Base-by-base conservation (phyloP, 2,329 filamentous ascomycete species). In the Talaromyces sp. region DNA sequence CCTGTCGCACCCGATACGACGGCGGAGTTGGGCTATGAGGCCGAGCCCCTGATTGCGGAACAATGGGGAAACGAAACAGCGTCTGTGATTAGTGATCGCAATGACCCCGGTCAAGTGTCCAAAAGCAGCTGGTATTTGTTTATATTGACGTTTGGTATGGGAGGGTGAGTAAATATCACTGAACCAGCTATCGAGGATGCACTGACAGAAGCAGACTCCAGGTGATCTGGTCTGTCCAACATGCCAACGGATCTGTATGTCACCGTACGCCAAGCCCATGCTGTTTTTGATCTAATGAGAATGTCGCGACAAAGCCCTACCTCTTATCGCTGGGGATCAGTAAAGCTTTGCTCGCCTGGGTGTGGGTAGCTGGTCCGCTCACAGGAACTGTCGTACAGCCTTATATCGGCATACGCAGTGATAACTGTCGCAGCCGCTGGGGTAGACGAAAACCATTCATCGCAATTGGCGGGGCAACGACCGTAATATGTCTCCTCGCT, bases 221-320 rank as follows among this genome's bases (percentile, higher is more conserved):
- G 79, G 90, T 97, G 70, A 93, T 93, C 33, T 98, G 94, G 94
- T 93, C 93, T 2, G 93, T 97, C 48, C 94, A 98, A 77, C 83
- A 97, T 47, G 96, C 93, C 63, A 94, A 96, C 80, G 93, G 93
- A 71, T 96, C 94, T 62, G 84, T 85, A 76, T 73, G 83, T 78
- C 24, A 24, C 52, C 24, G 16, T n/a, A 16, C 24, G 22, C 37
- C 31, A 3, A 11, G 11, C 50, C 33, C 5, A 37, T n/a, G 45
- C 54, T 39, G 19, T 54, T 24, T 5, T 11, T n/a, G n/a, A 54
- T 24, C 63, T 62, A 60, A 54, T 41, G 19, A n/a, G 22, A 58
- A 54, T 63, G n/a, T 31, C 33, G 2, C 31, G 35, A n/a, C 31
- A 41, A 41, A 62, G 77, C 91, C 91, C 3, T 95, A 90, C 73